A percentile compares a stretch with the other conserved stretches of the same genome.
phyloP scores from a whole-genome alignment of 352 stramenopile species.

The Thalassiosira hispida region DNA sequence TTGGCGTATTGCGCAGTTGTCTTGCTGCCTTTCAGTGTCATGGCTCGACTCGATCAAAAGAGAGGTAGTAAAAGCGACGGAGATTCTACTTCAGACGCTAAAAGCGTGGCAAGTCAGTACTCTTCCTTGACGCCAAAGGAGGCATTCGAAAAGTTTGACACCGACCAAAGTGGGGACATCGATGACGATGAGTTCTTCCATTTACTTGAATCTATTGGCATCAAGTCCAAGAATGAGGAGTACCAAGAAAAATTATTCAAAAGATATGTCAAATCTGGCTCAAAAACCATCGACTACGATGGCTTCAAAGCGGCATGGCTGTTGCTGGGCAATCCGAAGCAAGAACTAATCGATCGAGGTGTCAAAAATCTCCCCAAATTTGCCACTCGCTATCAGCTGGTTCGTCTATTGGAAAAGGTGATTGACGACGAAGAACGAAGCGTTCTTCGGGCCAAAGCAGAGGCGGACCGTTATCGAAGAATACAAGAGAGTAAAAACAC shows the following conservation, averaged over 20 bases:
- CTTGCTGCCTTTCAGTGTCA: too few relatives aligned
- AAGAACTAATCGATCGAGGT: conserved; percentile 86
- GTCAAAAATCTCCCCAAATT: conserved; percentile 89
- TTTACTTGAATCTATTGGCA: conserved; percentile 90
- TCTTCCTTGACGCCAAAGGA: conserved; percentile 48
- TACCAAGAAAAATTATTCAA: conserved; percentile 92
- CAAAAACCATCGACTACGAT: conserved; percentile 91
- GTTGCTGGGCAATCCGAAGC: conserved; percentile 48
- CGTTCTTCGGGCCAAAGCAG: conserved; percentile 33
- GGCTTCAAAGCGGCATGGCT: conserved; percentile 91
- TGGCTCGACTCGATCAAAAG: too few relatives aligned
- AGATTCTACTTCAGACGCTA: too few relatives aligned
- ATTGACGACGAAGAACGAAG: conserved; percentile 90
- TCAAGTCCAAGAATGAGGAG: conserved; percentile 86
- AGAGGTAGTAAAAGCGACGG: too few relatives aligned
- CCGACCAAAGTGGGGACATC: conserved; percentile 63
- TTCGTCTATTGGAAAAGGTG: conserved; percentile 88
- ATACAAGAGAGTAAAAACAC: conserved; percentile 21
- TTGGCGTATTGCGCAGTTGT: too few relatives aligned
- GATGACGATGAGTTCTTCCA: conserved; percentile 28
- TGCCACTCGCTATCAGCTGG: conserved; percentile 85
- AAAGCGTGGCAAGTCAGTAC: not conserved
- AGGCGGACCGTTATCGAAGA: conserved; percentile 37
- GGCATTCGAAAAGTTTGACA: conserved; percentile 82
- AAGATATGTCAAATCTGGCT: conserved; percentile 92